Conservation (phyloP, 1,139 yeast species). For the Hyphopichia fennica region DNA sequence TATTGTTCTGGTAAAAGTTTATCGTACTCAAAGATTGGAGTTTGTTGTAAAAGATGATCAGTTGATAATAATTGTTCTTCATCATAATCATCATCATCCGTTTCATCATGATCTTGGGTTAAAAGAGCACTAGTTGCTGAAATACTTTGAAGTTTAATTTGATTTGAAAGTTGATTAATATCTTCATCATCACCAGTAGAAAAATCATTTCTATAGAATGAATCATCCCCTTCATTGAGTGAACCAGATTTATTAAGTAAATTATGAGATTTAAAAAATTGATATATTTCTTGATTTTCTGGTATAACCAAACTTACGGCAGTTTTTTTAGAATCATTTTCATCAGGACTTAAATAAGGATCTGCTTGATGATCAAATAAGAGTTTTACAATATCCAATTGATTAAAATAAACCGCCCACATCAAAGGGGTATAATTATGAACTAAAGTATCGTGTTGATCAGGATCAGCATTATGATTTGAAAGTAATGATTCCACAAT, state of each 20-base stretch:
- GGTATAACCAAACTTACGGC: constrained; percentile 36
- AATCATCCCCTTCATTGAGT: constrained; percentile 12
- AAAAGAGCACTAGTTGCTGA: constrained; percentile 22
- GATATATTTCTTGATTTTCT: constrained; percentile 31
- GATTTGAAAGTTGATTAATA: constrained; percentile 40
- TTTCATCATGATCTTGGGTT: constrained; percentile 17
- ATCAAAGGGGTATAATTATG: constrained; percentile 41
- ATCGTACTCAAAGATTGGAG: constrained; percentile 48
- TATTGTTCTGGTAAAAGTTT: constrained; percentile 46
- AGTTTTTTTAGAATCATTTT: constrained; percentile 25
- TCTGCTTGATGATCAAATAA: constrained; percentile 44
- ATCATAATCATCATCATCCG: constrained; percentile 22
- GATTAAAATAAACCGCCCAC: constrained; percentile 49
- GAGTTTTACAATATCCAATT: constrained; percentile 33
- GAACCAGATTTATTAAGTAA: constrained; percentile 31
- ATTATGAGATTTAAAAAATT: constrained; percentile 41
- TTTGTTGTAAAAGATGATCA: constrained; percentile 29
- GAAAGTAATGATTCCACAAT: constrained; percentile 44
- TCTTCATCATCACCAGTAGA: constrained; percentile 27
- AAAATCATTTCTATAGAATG: constrained; percentile 16
- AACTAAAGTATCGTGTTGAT: constrained; percentile 33
- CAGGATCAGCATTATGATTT: constrained; percentile 39
- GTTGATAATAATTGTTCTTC: constrained; percentile 31
- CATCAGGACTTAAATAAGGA: constrained; percentile 31
- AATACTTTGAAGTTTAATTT: constrained; percentile 54